Evolutionary conservation across 345 rosid species (phyloP).

Genomic region (Conringia planisiliqua): DNA sequence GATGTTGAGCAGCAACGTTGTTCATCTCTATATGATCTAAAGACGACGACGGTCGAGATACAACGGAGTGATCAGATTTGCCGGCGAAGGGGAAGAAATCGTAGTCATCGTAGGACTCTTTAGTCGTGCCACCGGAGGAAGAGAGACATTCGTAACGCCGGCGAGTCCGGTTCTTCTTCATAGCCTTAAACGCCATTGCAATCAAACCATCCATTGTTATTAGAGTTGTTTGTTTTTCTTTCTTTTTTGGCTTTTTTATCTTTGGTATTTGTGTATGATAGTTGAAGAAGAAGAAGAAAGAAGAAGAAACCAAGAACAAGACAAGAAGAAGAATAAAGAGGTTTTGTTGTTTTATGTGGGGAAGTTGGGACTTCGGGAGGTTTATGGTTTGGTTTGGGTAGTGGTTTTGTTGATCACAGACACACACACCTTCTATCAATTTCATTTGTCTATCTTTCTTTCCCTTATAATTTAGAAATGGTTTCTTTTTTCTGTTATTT

Average conservation of each 20-base stretch:
- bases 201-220: conserved; percentile 71
- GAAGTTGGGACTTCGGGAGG: background rate
- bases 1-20: conserved; percentile 5
- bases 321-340: background rate
- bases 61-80: background rate
- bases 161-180: conserved; percentile 55
- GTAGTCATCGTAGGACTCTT: background rate
- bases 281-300: background rate
- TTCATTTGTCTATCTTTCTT: conserved; percentile 19
- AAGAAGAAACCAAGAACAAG: background rate
- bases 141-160: conserved; percentile 69
- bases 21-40: conserved; percentile 19
- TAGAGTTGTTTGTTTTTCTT: background rate
- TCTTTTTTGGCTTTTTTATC: background rate
- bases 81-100: conserved; percentile 6
- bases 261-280: background rate
- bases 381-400: conserved; percentile 27
- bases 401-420: conserved; percentile 22
- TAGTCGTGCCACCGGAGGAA: conserved; percentile 20
- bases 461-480: background rate
- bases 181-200: conserved; percentile 62
- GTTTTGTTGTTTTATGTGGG: background rate
- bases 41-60: conserved; percentile 1
- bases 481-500: background rate
- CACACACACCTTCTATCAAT: conserved; percentile 2